phyloP scores from a whole-genome alignment of 805 yeast genomes.

The Myxozyma neglecta region DNA sequence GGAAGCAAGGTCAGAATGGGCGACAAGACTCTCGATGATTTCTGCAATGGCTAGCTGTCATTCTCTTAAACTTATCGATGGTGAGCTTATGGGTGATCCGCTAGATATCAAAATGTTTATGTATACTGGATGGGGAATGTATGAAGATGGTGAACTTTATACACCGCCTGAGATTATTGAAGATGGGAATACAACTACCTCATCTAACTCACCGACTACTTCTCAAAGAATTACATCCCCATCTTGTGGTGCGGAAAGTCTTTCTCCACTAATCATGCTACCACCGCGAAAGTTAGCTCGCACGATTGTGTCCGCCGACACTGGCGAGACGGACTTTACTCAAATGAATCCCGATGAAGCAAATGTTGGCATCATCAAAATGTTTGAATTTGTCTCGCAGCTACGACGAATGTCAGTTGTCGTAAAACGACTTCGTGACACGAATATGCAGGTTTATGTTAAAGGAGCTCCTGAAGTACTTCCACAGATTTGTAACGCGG shows the following conservation, averaged over 20 bases:
- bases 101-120: conserved; percentile 90
- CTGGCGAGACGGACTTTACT: not conserved
- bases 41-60: conserved; percentile 77
- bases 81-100: conserved; percentile 88
- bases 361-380: conserved; percentile 49
- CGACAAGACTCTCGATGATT: conserved; percentile 39
- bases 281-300: conserved; percentile 20
- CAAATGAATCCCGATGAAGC: conserved; percentile 13
- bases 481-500: conserved; percentile 68
- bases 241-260: conserved; percentile 45
- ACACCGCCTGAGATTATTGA: conserved; percentile 32
- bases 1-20: conserved; percentile 9
- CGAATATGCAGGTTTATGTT: conserved; percentile 57
- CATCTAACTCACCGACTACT: not conserved
- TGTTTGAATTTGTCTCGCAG: conserved; percentile 80
- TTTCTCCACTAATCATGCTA: conserved; percentile 50
- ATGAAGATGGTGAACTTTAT: conserved; percentile 56
- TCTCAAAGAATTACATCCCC: conserved; percentile 3
- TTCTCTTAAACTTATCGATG: conserved; percentile 76
- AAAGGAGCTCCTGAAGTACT: conserved; percentile 98
- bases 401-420: conserved; percentile 90
- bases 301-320: conserved; percentile 36
- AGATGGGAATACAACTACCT: conserved; percentile 5
- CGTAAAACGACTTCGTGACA: conserved; percentile 49
- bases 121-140: conserved; percentile 74